Evolutionary conservation across 1,139 yeast genomes (phyloP), one percentile per base, ranked within the genome.

Genomic region (Arxiozyma slooffiae): DNA sequence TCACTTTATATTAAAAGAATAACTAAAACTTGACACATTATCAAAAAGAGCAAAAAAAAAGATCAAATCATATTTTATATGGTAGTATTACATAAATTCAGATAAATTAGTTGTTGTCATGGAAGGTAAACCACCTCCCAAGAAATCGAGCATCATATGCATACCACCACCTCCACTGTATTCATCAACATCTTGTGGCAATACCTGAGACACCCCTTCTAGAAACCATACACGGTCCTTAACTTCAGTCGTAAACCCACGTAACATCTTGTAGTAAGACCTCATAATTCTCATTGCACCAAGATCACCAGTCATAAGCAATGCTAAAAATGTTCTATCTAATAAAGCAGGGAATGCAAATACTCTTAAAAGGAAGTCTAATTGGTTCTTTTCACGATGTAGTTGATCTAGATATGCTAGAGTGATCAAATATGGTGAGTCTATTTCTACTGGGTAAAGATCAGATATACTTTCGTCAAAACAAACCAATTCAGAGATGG

Each of bases 271-370:
- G 70, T 89, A 90, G 71, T 89, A 90, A 47, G 87, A 83, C 58
- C 94, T 75, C 85, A 90, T 86, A 55, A 90, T 88, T 57, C 94
- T 73, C 88, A 86, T 86, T 9, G 97, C 94, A 54, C 84, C 80
- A 46, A 82, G 70, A 67, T 90, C 97, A 42, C 96, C 95, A n/a
- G 82, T 78, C 80, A 86, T 85, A 46, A 90, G 75, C 41, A 89
- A 67, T 2, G 85, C 80, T 44, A 89, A 72, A 59, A 90, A 85
- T 30, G 80, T 77, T 63, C 84, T 85, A 66, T 90, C 97, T 58
- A 90, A 72, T 47, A 90, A 70, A 0, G 97, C 97, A 4, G 97
- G 97, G 69, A 90, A 89, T 16, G 96, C 94, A 73, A 90, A 90
- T 21, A 90, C 85, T 48, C 97, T 72, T 44, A 90, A 71, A 39